These are phyloP conservation scores for Lachnellula subtilissima DNA, from an alignment of 2,329 filamentous ascomycete species.

Conservation along the genomic window DNA sequence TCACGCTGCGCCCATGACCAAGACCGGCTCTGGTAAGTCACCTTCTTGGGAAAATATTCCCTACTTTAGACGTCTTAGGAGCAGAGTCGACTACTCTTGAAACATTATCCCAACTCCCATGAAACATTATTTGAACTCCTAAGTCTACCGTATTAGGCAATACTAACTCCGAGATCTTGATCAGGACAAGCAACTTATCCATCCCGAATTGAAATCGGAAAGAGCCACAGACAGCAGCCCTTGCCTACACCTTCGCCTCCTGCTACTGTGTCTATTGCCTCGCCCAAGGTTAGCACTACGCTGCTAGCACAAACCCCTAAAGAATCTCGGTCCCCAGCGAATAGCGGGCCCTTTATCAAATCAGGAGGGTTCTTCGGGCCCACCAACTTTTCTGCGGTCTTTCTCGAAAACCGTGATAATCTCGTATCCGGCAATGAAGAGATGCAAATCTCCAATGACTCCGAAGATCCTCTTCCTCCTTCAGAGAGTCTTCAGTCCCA, in stretches of 20 bases:
- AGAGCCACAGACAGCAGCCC: background rate
- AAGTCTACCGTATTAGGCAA: too few species aligned
- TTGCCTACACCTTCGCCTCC: constrained; percentile 7
- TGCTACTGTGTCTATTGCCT: background rate
- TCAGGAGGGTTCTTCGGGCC: constrained; percentile 26
- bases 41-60: too few species aligned
- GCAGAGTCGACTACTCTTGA: too few species aligned
- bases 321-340: background rate
- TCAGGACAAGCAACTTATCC: background rate
- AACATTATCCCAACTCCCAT: too few species aligned
- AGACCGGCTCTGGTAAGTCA: constrained; percentile 5
- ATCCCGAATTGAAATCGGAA: background rate
- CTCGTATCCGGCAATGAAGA: constrained; percentile 18
- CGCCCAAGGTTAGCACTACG: background rate
- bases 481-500: constrained; percentile 24
- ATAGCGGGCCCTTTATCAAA: constrained; percentile 1
- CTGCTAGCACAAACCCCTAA: background rate
- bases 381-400: constrained; percentile 31
- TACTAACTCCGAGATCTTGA: too few species aligned
- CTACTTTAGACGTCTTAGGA: too few species aligned
- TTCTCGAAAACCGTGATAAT: constrained; percentile 26
- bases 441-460: constrained; percentile 25
- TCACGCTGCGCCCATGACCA: constrained; percentile 26
- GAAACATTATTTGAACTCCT: too few species aligned
- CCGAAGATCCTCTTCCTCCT: constrained; percentile 13